phyloP scores from a whole-genome alignment of 169 alveolate species.

The Cryptosporidium sp. region DNA sequence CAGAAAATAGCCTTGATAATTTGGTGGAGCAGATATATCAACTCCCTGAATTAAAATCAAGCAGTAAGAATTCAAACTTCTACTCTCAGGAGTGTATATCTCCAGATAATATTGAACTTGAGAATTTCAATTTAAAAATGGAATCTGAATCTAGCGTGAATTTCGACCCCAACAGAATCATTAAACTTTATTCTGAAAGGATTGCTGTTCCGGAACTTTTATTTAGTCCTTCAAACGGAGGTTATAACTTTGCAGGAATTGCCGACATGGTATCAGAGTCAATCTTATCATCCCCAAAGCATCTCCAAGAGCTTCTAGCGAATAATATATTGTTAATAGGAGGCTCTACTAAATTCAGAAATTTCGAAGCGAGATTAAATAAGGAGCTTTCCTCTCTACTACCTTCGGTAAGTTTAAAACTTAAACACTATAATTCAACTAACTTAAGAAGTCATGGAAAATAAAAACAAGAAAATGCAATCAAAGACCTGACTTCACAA shows the following conservation, averaged over 20 bases:
- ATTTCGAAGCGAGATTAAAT: slow-evolving; percentile 40
- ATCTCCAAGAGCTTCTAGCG: slow-evolving; percentile 45
- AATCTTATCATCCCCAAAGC: slow-evolving; percentile 40
- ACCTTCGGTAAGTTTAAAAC: slow-evolving; percentile 50
- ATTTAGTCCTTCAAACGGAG: slow-evolving; percentile 38
- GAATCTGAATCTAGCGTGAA: neutral
- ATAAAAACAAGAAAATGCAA: slow-evolving; percentile 17
- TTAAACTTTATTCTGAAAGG: slow-evolving; percentile 52
- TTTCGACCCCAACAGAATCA: neutral
- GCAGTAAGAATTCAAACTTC: slow-evolving; percentile 11
- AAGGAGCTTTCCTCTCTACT: slow-evolving; percentile 16
- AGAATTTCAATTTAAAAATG: neutral
- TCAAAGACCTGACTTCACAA: slow-evolving; percentile 35
- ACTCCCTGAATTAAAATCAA: slow-evolving; percentile 30
- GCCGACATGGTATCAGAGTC: slow-evolving; percentile 70
- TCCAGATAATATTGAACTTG: slow-evolving; percentile 15
- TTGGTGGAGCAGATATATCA: slow-evolving; percentile 24
- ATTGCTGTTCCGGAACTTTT: slow-evolving; percentile 53
- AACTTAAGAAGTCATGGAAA: slow-evolving; percentile 24
- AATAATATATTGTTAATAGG: slow-evolving; percentile 56
- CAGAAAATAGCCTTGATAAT: neutral
- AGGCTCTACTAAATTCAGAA: slow-evolving; percentile 60
- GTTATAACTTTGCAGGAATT: slow-evolving; percentile 46
- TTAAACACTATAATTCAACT: neutral
- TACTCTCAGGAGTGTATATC: slow-evolving; percentile 23